These are phyloP conservation scores for Rhizopogon vesiculosus DNA, from an alignment of 768 basidiomycete species.

Conservation along the genomic window DNA sequence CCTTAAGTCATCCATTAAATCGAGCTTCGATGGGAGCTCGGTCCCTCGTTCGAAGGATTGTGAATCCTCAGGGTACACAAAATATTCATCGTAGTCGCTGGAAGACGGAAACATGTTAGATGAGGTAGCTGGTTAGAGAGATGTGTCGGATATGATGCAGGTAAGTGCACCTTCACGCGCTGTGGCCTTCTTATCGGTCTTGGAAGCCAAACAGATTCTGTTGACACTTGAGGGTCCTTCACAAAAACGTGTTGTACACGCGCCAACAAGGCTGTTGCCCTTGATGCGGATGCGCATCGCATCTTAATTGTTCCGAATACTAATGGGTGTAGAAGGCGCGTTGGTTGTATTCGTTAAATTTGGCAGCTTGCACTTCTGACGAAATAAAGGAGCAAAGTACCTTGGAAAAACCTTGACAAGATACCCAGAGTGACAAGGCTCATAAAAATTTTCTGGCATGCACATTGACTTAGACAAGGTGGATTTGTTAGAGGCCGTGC, in stretches of 20 bases:
- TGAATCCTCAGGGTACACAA: neutral
- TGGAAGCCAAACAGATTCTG: constrained; percentile 17
- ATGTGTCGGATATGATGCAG: neutral
- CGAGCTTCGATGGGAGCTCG: neutral
- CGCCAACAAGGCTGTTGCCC: constrained; percentile 27
- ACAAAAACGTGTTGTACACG: constrained; percentile 31
- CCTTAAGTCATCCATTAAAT: neutral
- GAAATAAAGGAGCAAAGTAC: neutral
- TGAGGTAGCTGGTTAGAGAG: neutral
- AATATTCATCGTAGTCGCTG: neutral
- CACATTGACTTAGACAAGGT: neutral
- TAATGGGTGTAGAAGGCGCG: constrained; percentile 12
- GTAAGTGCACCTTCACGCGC: constrained; percentile 8
- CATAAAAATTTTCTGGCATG: neutral
- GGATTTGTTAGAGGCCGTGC: neutral
- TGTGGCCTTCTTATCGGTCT: constrained; percentile 25
- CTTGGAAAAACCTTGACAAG: neutral
- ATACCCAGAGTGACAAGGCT: neutral
- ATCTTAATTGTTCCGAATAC: constrained; percentile 16
- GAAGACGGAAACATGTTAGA: neutral
- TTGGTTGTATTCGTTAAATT: neutral
- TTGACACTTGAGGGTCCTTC: constrained; percentile 29
- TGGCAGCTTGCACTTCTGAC: neutral
- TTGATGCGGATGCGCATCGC: constrained; percentile 11
- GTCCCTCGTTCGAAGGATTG: neutral